Percentiles rank a stretch among this genome's conserved stretches.
phyloP scores from a whole-genome alignment of 495 filamentous ascomycete genomes.

The Durotheca rogersii region DNA sequence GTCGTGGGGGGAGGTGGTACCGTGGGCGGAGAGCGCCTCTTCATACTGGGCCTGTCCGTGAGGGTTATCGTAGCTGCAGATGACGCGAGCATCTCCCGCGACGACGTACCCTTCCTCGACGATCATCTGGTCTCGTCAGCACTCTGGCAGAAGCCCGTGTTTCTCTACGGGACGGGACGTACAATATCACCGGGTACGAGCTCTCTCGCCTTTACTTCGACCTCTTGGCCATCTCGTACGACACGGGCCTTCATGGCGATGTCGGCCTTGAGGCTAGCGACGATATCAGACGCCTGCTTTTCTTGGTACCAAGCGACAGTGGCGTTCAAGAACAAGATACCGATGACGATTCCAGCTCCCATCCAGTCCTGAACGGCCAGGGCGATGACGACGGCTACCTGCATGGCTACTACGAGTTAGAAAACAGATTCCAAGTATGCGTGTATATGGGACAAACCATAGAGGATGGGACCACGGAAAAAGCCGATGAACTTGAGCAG shows the following conservation, averaged over 20 bases:
- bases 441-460: slow-evolving; percentile 57
- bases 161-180: slow-evolving; percentile 36
- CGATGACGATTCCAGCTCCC: slow-evolving; percentile 78
- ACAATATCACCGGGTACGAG: slow-evolving; percentile 78
- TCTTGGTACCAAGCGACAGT: slow-evolving; percentile 82
- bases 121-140: slow-evolving; percentile 47
- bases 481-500: slow-evolving; percentile 75
- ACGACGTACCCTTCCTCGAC: slow-evolving; percentile 74
- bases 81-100: slow-evolving; percentile 71
- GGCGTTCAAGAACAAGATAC: slow-evolving; percentile 75
- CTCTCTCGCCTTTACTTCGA: slow-evolving; percentile 73
- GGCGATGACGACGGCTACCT: slow-evolving; percentile 75
- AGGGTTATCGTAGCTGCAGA: slow-evolving; percentile 72
- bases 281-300: slow-evolving; percentile 80
- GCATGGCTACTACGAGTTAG: slow-evolving; percentile 64
- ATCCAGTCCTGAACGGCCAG: slow-evolving; percentile 79
- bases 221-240: slow-evolving; percentile 68
- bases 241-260: slow-evolving; percentile 77
- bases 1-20: slow-evolving; percentile 56
- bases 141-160: background rate
- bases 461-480: slow-evolving; percentile 79
- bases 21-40: slow-evolving; percentile 55
- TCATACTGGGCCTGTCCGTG: slow-evolving; percentile 70
- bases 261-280: slow-evolving; percentile 75
- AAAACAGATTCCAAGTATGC: background rate